Conservation (phyloP, 306 rosid genomes). For the Pueraria montana region DNA sequence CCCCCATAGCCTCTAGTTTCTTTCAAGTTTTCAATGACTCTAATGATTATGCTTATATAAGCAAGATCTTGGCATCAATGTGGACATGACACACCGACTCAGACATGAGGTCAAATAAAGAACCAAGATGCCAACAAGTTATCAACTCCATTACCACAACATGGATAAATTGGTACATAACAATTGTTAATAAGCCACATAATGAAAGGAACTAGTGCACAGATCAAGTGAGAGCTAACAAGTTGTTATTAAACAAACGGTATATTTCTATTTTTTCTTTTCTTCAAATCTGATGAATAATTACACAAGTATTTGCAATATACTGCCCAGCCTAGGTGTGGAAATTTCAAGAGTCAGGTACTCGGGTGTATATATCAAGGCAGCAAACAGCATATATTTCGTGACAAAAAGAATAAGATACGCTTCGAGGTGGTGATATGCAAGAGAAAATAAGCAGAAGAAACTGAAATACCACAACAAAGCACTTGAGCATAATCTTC, state of each 20-base stretch:
- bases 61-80: neutral
- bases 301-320: neutral
- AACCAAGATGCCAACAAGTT: neutral
- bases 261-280: neutral
- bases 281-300: neutral
- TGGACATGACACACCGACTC: neutral
- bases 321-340: neutral
- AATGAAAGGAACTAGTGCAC: neutral
- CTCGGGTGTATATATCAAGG: slow-evolving; percentile 16
- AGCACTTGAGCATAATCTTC: slow-evolving; percentile 10
- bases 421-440: slow-evolving; percentile 13
- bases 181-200: too few relatives aligned
- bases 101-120: neutral
- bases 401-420: neutral
- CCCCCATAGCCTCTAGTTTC: neutral
- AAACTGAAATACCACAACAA: slow-evolving; percentile 22
- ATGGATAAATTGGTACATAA: too few relatives aligned
- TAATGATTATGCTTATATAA: neutral
- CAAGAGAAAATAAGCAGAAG: slow-evolving; percentile 12
- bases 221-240: neutral
- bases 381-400: slow-evolving; percentile 5
- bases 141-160: too few relatives aligned
- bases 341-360: slow-evolving; percentile 7
- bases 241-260: neutral
- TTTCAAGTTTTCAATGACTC: slow-evolving; percentile 8